Conservation (phyloP, 768 basidiomycete genomes). For the Paxillus involutus region DNA sequence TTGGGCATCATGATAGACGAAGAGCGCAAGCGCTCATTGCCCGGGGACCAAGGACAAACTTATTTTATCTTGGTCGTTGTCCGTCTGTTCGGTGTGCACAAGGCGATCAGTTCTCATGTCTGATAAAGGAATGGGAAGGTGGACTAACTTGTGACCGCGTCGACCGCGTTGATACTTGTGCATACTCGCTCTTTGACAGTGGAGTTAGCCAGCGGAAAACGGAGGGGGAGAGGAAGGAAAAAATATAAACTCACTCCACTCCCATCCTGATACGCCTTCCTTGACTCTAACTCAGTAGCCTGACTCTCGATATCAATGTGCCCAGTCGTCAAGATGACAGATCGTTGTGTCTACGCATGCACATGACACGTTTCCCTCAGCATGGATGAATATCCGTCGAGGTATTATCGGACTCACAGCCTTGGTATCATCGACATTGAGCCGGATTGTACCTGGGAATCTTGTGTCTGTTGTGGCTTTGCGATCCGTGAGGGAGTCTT, state of each 20-base stretch:
- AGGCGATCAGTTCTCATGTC: not conserved
- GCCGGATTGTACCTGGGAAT: slow-evolving; percentile 7
- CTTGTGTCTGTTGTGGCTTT: not conserved
- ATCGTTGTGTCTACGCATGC: slow-evolving; percentile 12
- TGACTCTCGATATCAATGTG: slow-evolving; percentile 2
- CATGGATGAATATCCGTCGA: too few relatives aligned
- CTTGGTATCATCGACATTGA: slow-evolving; percentile 14
- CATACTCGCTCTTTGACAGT: slow-evolving; percentile 10
- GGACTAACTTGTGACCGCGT: slow-evolving; percentile 19
- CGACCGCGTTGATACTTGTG: slow-evolving; percentile 15
- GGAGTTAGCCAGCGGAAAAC: not conserved
- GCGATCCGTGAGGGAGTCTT: slow-evolving; percentile 14
- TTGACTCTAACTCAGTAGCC: slow-evolving; percentile 10
- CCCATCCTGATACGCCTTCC: slow-evolving; percentile 14
- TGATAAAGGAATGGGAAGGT: not conserved
- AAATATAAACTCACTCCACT: slow-evolving; percentile 4
- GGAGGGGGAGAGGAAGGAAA: too few relatives aligned
- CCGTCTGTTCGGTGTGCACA: not conserved
- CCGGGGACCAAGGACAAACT: not conserved
- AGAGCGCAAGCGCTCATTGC: not conserved
- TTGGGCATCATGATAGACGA: not conserved
- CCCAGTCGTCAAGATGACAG: slow-evolving; percentile 12
- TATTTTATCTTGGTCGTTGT: not conserved
- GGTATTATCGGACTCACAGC: slow-evolving; percentile 7
- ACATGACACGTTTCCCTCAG: too few relatives aligned